Evolutionary conservation across 768 basidiomycete genomes (phyloP).

Genomic region (Termitomyces sp.): DNA sequence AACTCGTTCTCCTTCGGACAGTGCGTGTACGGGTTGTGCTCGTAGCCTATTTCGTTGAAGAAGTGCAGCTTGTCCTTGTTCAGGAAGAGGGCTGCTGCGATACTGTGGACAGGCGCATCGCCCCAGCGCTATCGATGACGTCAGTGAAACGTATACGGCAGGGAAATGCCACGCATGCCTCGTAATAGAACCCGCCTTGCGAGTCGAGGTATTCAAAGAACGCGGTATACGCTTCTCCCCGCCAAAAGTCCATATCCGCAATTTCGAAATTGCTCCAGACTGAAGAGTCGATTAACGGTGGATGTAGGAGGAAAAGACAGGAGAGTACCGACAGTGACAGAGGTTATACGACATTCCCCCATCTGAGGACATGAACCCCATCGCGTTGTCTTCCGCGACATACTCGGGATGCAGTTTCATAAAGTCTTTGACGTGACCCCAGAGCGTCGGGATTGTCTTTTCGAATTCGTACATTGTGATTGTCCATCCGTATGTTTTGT

Average conservation of each 20-base stretch:
- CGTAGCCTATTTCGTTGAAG: conserved; percentile 81
- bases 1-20: conserved; percentile 44
- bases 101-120: conserved; percentile 83
- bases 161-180: conserved; percentile 37
- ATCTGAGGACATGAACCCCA: conserved; percentile 65
- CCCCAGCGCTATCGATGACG: conserved; percentile 65
- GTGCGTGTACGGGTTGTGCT: conserved; percentile 72
- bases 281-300: conserved; percentile 8
- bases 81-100: conserved; percentile 72
- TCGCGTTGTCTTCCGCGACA: conserved; percentile 52
- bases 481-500: conserved; percentile 75
- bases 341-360: conserved; percentile 34
- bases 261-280: conserved; percentile 77
- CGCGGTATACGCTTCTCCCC: conserved; percentile 52
- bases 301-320: conserved; percentile 25
- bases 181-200: conserved; percentile 67
- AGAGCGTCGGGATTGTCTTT: conserved; percentile 75
- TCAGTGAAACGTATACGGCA: conserved; percentile 28
- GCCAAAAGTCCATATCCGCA: conserved; percentile 63
- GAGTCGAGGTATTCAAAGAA: conserved; percentile 65
- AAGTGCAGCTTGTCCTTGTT: conserved; percentile 71
- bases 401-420: conserved; percentile 48
- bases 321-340: conserved; percentile 62
- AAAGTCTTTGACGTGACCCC: conserved; percentile 67
- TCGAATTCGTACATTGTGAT: conserved; percentile 73